phyloP scores from a whole-genome alignment of 2,329 filamentous ascomycete genomes.

The Tetracladium maxilliforme region DNA sequence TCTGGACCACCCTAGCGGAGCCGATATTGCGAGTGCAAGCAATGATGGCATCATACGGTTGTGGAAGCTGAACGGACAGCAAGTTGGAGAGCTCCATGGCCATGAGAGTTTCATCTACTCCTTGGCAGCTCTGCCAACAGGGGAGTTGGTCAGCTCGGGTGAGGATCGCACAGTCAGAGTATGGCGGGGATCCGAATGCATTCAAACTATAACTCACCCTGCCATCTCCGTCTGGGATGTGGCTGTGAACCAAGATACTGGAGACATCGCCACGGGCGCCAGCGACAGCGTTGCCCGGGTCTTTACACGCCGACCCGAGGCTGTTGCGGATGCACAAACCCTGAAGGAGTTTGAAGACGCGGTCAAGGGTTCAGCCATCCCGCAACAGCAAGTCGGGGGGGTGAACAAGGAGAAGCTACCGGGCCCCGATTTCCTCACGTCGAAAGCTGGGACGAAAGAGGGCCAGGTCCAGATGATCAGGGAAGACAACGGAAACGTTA shows the following conservation, averaged over 20 bases:
- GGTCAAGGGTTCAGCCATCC: slow-evolving; percentile 72
- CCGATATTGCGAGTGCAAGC: slow-evolving; percentile 86
- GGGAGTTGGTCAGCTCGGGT: slow-evolving; percentile 79
- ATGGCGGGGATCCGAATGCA: slow-evolving; percentile 70
- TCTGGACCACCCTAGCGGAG: slow-evolving; percentile 59
- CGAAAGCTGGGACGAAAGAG: slow-evolving; percentile 82
- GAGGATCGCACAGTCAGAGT: slow-evolving; percentile 89
- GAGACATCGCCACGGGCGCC: slow-evolving; percentile 86
- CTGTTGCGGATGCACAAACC: slow-evolving; percentile 53
- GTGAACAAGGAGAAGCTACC: slow-evolving; percentile 89
- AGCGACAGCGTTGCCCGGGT: slow-evolving; percentile 79
- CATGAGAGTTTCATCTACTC: slow-evolving; percentile 96
- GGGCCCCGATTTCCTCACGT: slow-evolving; percentile 71
- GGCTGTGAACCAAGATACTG: slow-evolving; percentile 64
- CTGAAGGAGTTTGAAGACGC: slow-evolving; percentile 67
- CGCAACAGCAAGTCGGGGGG: slow-evolving; percentile 66
- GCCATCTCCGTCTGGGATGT: slow-evolving; percentile 95
- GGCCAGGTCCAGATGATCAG: slow-evolving; percentile 89
- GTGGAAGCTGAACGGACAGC: slow-evolving; percentile 69
- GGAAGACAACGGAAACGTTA: slow-evolving; percentile 66
- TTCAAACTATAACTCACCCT: slow-evolving; percentile 93
- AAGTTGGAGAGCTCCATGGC: slow-evolving; percentile 65
- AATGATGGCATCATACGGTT: slow-evolving; percentile 83
- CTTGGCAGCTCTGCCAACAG: slow-evolving; percentile 60
- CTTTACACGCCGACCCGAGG: slow-evolving; percentile 60